These are phyloP conservation scores for Pyracantha coccinea DNA, from an alignment of 331 rosid genomes.

Conservation along the genomic window DNA sequence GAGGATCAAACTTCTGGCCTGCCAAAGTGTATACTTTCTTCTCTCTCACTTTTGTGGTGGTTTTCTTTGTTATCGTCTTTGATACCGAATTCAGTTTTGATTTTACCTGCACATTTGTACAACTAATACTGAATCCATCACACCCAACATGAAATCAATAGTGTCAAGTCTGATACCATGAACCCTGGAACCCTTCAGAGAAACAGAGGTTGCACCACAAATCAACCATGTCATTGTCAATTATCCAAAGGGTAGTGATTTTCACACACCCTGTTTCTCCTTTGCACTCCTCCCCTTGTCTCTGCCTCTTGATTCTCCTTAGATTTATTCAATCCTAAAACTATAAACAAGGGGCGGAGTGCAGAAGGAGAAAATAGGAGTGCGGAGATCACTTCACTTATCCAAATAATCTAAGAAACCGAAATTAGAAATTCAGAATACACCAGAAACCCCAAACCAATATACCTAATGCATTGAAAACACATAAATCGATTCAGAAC, in stretches of 20 bases:
- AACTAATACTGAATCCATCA: conserved; percentile 8
- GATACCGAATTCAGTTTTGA: conserved; percentile 33
- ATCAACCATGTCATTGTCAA: conserved; percentile 4
- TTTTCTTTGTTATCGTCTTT: conserved; percentile 14
- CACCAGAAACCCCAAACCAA: neutral
- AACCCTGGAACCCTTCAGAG: neutral
- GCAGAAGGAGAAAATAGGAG: neutral
- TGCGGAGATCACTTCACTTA: neutral
- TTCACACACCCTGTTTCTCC: neutral
- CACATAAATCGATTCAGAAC: neutral
- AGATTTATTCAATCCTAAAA: neutral
- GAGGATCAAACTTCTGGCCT: conserved; percentile 92
- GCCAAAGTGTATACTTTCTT: conserved; percentile 72
- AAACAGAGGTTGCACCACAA: neutral
- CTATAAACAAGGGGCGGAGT: neutral
- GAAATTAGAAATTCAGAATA: too few species aligned
- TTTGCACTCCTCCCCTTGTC: neutral
- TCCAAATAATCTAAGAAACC: neutral
- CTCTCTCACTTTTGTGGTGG: conserved; percentile 52
- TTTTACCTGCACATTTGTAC: conserved; percentile 54
- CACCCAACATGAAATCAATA: conserved; percentile 15
- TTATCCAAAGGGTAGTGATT: neutral
- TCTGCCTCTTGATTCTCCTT: neutral
- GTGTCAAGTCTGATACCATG: neutral
- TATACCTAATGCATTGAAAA: neutral